These are phyloP conservation scores for Monosporozyma servazzii DNA, from an alignment of 805 yeast genomes.

Conservation along the genomic window DNA sequence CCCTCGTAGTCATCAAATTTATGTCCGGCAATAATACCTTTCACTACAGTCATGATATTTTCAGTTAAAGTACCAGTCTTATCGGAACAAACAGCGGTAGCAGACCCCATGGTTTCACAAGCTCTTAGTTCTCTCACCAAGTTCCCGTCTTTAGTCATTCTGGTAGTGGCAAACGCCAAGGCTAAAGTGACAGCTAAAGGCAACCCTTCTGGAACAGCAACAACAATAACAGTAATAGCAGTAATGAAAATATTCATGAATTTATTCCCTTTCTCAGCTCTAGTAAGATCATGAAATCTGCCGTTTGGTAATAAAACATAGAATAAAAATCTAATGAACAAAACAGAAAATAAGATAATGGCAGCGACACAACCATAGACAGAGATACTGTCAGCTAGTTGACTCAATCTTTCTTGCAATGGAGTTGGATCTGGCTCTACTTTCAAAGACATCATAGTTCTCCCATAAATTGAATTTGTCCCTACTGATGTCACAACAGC, in stretches of 20 bases:
- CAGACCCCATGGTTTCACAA: constrained; percentile 99
- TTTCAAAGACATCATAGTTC: constrained; percentile 73
- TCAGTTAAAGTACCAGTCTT: constrained; percentile 96
- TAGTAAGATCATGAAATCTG: constrained; percentile 34
- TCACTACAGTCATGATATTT: constrained; percentile 84
- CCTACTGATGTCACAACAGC: constrained; percentile 91
- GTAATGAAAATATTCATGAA: constrained; percentile 83
- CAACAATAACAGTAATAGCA: constrained; percentile 87
- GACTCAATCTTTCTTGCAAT: constrained; percentile 68
- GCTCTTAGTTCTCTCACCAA: constrained; percentile 87
- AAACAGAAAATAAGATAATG: constrained; percentile 63
- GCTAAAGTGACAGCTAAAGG: constrained; percentile 97
- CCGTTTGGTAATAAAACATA: constrained; percentile 40
- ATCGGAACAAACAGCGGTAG: constrained; percentile 94
- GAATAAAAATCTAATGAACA: constrained; percentile 66
- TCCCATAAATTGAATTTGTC: constrained; percentile 78
- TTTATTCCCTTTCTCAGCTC: constrained; percentile 74
- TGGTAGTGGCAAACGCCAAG: constrained; percentile 92
- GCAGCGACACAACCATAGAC: constrained; percentile 88
- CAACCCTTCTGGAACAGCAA: constrained; percentile 98
- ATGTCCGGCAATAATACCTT: constrained; percentile 55
- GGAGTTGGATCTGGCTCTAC: constrained; percentile 82
- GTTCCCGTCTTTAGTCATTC: constrained; percentile 95
- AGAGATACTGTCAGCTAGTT: constrained; percentile 89
- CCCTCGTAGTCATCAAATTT: constrained; percentile 39